Percentiles rank a stretch among this genome's conserved stretches.
Evolutionary conservation across 2,329 filamentous ascomycete genomes (phyloP).

Genomic region (Elsinoe necatrix): DNA sequence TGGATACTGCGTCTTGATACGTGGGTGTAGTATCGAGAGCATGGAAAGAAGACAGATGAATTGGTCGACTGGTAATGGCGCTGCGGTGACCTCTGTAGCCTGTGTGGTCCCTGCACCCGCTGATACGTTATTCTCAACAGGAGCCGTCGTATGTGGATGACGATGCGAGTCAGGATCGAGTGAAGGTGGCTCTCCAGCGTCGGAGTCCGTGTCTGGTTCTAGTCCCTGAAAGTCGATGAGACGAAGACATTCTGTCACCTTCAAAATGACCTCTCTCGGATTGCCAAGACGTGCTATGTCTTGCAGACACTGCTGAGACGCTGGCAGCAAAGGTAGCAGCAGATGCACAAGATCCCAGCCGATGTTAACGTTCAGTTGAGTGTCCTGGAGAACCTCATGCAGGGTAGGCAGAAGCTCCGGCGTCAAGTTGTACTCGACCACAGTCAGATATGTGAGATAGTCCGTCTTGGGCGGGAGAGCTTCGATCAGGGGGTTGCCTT

Average conservation of each 20-base stretch:
- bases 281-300: constrained; percentile 71
- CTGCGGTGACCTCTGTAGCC: constrained; percentile 26
- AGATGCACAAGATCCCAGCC: constrained; percentile 78
- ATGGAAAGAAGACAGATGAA: constrained; percentile 64
- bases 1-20: constrained; percentile 68
- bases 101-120: constrained; percentile 21
- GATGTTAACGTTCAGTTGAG: constrained; percentile 62
- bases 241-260: constrained; percentile 65
- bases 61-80: constrained; percentile 41
- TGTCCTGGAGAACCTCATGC: constrained; percentile 60
- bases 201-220: constrained; percentile 51
- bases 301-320: constrained; percentile 61
- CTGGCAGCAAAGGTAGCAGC: constrained; percentile 56
- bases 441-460: constrained; percentile 67
- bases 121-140: constrained; percentile 16
- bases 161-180: constrained; percentile 19
- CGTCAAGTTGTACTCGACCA: constrained; percentile 64
- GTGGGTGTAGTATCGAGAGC: constrained; percentile 62
- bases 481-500: constrained; percentile 45
- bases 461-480: constrained; percentile 57
- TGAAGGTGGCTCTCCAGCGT: constrained; percentile 28
- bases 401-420: constrained; percentile 59
- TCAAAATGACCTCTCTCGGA: constrained; percentile 71
- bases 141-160: constrained; percentile 25
- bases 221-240: constrained; percentile 43